Conservation (phyloP, 192 early-diverging fungal genomes). For the Rhizoclosmatium sp. region DNA sequence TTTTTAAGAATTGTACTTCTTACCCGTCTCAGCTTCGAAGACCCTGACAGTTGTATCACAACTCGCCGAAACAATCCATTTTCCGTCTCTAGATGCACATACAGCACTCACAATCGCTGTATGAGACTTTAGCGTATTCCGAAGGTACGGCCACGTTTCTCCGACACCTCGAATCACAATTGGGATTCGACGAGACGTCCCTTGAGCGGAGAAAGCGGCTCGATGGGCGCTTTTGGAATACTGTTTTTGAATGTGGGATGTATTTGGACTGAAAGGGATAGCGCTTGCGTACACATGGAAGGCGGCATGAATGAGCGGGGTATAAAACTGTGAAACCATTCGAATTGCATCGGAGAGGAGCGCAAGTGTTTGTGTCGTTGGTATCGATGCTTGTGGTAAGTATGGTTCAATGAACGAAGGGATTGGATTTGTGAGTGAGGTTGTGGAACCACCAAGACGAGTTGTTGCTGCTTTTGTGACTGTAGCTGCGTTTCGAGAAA, state of each 20-base stretch:
- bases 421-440: neutral
- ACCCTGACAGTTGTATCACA: constrained; percentile 26
- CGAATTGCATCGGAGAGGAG: constrained; percentile 16
- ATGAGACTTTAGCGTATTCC: neutral
- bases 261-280: constrained; percentile 27
- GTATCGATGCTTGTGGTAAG: neutral
- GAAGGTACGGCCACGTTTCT: neutral
- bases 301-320: constrained; percentile 5
- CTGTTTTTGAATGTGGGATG: constrained; percentile 15
- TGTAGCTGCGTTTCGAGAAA: neutral
- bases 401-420: constrained; percentile 15
- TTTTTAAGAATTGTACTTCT: neutral
- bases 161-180: constrained; percentile 33
- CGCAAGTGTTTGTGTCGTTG: neutral
- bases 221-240: constrained; percentile 18
- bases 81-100: constrained; percentile 19
- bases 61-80: constrained; percentile 37
- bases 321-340: constrained; percentile 21
- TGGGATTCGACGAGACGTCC: constrained; percentile 30
- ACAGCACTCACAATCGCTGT: constrained; percentile 4
- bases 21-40: constrained; percentile 34
- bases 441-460: neutral
- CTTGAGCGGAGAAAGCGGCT: constrained; percentile 32
- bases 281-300: constrained; percentile 40
- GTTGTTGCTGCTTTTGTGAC: neutral